A percentile compares a stretch with the other conserved stretches of the same genome.
These are phyloP conservation scores for Kwoniella dendrophila DNA, from an alignment of 768 basidiomycete genomes.

Conservation along the genomic window DNA sequence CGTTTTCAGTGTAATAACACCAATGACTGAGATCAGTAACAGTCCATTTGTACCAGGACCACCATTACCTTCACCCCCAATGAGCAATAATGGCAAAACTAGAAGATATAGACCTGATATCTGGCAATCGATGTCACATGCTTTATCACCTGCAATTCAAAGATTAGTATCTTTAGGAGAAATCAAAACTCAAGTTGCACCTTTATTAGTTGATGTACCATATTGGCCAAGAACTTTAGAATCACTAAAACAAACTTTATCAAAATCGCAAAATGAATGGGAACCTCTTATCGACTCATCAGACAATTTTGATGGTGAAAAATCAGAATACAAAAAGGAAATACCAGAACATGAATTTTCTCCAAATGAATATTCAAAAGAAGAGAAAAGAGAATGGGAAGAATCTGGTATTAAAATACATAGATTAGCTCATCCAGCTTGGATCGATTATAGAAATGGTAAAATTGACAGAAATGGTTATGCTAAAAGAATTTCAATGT, in stretches of 20 bases:
- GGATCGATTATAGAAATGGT: conserved; percentile 27
- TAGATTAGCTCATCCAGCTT: conserved; percentile 36
- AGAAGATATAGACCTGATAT: conserved; percentile 23
- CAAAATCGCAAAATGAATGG: conserved; percentile 20
- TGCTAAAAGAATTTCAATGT: conserved; percentile 32
- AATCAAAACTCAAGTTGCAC: conserved; percentile 31
- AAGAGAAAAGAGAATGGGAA: conserved; percentile 30
- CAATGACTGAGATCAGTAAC: conserved; percentile 17
- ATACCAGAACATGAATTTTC: not conserved
- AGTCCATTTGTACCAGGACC: conserved; percentile 1
- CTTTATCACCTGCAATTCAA: conserved; percentile 31
- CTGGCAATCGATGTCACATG: conserved; percentile 35
- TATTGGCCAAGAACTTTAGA: conserved; percentile 31
- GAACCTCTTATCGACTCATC: conserved; percentile 15
- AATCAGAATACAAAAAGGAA: not conserved
- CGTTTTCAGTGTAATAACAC: not conserved
- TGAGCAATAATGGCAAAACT: conserved; percentile 6
- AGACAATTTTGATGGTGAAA: not conserved
- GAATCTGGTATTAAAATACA: conserved; percentile 28
- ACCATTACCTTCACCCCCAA: conserved; percentile 18
- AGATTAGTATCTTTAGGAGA: conserved; percentile 33
- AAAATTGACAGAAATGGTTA: conserved; percentile 31
- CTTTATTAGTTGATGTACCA: conserved; percentile 30
- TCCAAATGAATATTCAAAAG: conserved; percentile 5
- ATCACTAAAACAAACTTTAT: conserved; percentile 10